Conservation (phyloP, 192 early-diverging fungal genomes). For the Coemansia sp. region DNA sequence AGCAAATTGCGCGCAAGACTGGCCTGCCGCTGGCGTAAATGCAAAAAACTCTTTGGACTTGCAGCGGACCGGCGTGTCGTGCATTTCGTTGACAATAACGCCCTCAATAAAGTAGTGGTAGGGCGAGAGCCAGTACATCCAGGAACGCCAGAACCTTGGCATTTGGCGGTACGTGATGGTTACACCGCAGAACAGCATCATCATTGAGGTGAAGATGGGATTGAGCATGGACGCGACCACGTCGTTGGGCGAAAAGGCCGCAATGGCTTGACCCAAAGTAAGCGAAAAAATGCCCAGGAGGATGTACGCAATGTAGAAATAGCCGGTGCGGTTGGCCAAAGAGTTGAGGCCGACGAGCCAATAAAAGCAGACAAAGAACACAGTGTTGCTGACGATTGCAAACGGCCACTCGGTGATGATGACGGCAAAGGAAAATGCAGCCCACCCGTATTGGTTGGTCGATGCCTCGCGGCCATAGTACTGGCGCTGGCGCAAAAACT, state of each 20-base stretch:
- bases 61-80: conserved; percentile 52
- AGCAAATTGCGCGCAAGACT: conserved; percentile 63
- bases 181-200: conserved; percentile 70
- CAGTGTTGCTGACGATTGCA: conserved; percentile 57
- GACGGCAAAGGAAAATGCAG: conserved; percentile 62
- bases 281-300: conserved; percentile 65
- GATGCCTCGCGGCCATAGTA: conserved; percentile 68
- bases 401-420: conserved; percentile 71
- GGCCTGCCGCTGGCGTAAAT: conserved; percentile 57
- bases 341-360: conserved; percentile 66
- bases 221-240: conserved; percentile 61
- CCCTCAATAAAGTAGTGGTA: conserved; percentile 69
- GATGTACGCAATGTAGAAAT: conserved; percentile 63
- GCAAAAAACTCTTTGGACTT: conserved; percentile 49
- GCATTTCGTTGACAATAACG: conserved; percentile 59
- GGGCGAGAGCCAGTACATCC: conserved; percentile 70
- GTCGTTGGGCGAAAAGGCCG: conserved; percentile 60
- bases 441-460: conserved; percentile 66
- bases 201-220: conserved; percentile 64
- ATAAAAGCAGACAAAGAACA: conserved; percentile 73
- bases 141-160: conserved; percentile 66
- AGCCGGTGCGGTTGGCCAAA: conserved; percentile 52
- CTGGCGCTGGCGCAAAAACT: conserved; percentile 64
- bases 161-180: conserved; percentile 61
- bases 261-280: conserved; percentile 68